Conservation (phyloP, 352 stramenopile species). For the Globisporangium nunn region DNA sequence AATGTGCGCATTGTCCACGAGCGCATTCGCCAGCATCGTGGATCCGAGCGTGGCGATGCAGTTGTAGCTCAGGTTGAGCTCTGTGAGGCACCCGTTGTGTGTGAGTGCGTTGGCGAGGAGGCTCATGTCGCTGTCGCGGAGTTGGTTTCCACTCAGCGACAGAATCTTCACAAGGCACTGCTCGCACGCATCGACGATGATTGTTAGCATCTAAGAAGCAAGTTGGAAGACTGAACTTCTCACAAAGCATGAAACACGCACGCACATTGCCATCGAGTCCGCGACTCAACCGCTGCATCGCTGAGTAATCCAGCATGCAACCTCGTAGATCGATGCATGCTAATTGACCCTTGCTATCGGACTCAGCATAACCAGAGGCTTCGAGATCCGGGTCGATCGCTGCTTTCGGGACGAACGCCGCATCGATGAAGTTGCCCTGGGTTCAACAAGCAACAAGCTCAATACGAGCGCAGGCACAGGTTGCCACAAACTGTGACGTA, state of each 20-base stretch:
- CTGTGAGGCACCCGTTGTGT: constrained; percentile 37
- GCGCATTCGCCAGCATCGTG: constrained; percentile 38
- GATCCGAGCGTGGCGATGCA: constrained; percentile 43
- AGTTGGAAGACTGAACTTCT: too few relatives aligned
- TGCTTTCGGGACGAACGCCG: constrained; percentile 5
- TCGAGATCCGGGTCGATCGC: constrained; percentile 4
- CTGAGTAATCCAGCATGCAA: constrained; percentile 33
- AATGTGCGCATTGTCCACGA: constrained; percentile 34
- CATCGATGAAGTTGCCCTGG: constrained; percentile 28
- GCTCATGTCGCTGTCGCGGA: constrained; percentile 43
- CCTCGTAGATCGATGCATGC: constrained; percentile 44
- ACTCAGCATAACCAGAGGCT: constrained; percentile 5
- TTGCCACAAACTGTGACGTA: constrained; percentile 3
- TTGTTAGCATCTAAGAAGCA: too few relatives aligned
- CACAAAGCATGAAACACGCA: constrained; percentile 16
- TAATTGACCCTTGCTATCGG: constrained; percentile 2
- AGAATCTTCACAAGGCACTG: constrained; percentile 54
- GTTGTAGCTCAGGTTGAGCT: constrained; percentile 74
- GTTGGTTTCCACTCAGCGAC: constrained; percentile 59
- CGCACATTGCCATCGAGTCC: constrained; percentile 51
- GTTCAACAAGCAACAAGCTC: neutral
- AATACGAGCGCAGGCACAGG: neutral
- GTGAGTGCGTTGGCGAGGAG: constrained; percentile 45
- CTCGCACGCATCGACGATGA: neutral
- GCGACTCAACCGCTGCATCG: constrained; percentile 32